Evolutionary conservation across 805 yeast species (phyloP).

Genomic region (Pichia exigua): DNA sequence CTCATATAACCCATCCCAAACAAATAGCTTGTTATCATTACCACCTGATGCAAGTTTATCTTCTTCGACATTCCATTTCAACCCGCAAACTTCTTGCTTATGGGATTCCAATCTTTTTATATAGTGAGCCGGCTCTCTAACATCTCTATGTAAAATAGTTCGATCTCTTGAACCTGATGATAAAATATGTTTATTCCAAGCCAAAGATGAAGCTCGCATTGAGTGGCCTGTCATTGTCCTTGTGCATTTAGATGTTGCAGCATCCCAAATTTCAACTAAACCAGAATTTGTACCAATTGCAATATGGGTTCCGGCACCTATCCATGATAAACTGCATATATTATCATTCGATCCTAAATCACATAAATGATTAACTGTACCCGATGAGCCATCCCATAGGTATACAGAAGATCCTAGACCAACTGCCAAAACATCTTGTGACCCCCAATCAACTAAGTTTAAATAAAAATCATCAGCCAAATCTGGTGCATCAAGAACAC

Average conservation of each 20-base stretch:
- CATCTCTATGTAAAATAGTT: conserved; percentile 82
- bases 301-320: conserved; percentile 86
- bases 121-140: conserved; percentile 76
- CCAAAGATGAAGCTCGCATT: conserved; percentile 74
- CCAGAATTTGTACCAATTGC: conserved; percentile 90
- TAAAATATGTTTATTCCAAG: conserved; percentile 90
- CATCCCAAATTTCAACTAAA: conserved; percentile 92
- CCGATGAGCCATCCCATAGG: conserved; percentile 82
- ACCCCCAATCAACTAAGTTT: conserved; percentile 93
- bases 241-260: conserved; percentile 68
- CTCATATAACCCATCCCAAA: conserved; percentile 76
- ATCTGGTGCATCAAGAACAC: conserved; percentile 94
- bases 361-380: conserved; percentile 74
- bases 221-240: conserved; percentile 91
- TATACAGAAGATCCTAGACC: conserved; percentile 86
- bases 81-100: conserved; percentile 93
- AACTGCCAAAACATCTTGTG: conserved; percentile 80
- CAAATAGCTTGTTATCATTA: conserved; percentile 77
- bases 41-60: conserved; percentile 94
- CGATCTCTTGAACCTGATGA: conserved; percentile 85
- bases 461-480: conserved; percentile 89
- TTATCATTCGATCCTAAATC: conserved; percentile 58
- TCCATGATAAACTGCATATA: conserved; percentile 86
- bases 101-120: conserved; percentile 63
- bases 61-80: conserved; percentile 87